Percentiles rank a stretch among this genome's conserved stretches.
These are phyloP conservation scores for Elsinoe ampelina DNA, from an alignment of 2,329 filamentous ascomycete species.

Conservation along the genomic window DNA sequence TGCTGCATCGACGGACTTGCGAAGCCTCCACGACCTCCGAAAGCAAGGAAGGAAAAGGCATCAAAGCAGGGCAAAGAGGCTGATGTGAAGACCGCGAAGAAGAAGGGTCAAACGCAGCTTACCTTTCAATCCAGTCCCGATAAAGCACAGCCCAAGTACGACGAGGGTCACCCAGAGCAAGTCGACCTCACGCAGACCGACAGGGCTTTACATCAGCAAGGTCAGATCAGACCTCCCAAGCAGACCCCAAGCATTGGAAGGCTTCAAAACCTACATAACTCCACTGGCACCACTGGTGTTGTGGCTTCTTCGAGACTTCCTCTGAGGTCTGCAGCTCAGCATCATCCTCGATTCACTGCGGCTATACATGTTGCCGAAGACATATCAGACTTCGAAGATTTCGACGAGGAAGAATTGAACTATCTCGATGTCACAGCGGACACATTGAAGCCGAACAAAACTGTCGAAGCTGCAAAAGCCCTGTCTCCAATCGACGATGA, in stretches of 20 bases:
- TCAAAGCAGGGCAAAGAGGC: neutral
- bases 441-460: neutral
- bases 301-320: neutral
- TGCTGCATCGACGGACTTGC: constrained; percentile 66
- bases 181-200: neutral
- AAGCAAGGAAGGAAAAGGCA: neutral
- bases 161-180: neutral
- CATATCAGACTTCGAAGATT: neutral
- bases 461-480: neutral
- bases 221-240: neutral
- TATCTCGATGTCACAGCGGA: neutral
- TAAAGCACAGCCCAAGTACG: neutral
- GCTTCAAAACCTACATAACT: neutral
- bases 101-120: neutral
- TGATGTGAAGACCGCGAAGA: neutral
- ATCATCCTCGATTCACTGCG: neutral
- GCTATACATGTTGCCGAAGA: neutral
- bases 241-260: neutral
- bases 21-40: constrained; percentile 29
- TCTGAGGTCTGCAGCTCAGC: neutral
- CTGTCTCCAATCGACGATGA: neutral
- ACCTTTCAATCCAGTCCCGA: neutral
- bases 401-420: neutral
- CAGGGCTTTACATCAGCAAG: neutral
- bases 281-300: neutral